Evolutionary conservation across 169 alveolate genomes (phyloP), one percentile per base, ranked within the genome.

Genomic region (Cryptosporidium sp.): DNA sequence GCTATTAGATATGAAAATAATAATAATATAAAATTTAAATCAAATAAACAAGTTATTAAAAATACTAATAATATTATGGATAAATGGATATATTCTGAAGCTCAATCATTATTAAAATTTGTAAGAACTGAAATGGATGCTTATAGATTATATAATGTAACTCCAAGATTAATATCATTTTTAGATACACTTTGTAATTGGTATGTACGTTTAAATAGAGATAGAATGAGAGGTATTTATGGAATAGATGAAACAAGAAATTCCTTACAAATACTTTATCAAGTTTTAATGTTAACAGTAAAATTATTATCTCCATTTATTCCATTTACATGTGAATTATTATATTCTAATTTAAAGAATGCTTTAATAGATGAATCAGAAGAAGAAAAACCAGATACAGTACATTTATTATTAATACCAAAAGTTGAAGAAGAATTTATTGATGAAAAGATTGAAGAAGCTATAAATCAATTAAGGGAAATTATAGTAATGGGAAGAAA

Each of bases 111-210:
- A 41, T 85, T 94, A 1, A 86, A 95, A 92, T 94, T 91, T 70
- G 97, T 98, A 52, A 96, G 96, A 71, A 68, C 87, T 33, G 99
- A 99, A 92, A 97, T 99, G 99, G 98, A 96, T 55, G 93, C 93
- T 45, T 98, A 98, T 92, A 95, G 98, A 67, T 96, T 99, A 55
- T 98, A 98, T 93, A 98, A 98, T 26, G 99, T 98, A 0, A 95
- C 97, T n/a, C 99, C 98, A 48, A 94, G 94, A 80, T 93, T 99
- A 59, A 92, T 98, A 65, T 85, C 92, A 48, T 99, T 98, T 95
- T 95, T 99, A 52, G 99, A 97, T 84, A 95, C 96, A 71, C 94
- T 98, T 33, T 98, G 99, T 23, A 98, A 98, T 93, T 97, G 99
- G 99, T 95, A 96, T 91, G 96, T 98, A 75, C 94, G 99, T 67